A percentile compares a stretch with the other conserved stretches of the same genome.
Conservation (phyloP, 2,329 filamentous ascomycete genomes). For the Monilinia laxa region DNA sequence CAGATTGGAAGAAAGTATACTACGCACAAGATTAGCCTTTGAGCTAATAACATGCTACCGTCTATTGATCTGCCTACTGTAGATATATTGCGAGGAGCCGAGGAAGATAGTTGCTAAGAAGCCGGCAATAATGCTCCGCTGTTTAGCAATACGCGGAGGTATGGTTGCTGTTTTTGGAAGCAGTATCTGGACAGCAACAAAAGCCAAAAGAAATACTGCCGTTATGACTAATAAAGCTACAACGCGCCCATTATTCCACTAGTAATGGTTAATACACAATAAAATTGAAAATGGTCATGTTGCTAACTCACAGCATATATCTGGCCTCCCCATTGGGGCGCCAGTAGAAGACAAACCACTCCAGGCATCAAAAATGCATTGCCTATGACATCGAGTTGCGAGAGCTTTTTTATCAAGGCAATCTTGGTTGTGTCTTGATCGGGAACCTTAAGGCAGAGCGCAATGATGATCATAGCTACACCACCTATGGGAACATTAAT, state of each 20-base stretch:
- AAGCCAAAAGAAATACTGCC: slow-evolving; percentile 36
- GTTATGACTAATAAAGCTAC: slow-evolving; percentile 40
- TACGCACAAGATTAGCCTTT: neutral
- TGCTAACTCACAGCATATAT: slow-evolving; percentile 35
- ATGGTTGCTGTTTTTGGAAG: slow-evolving; percentile 36
- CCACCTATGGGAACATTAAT: slow-evolving; percentile 4
- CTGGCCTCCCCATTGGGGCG: slow-evolving; percentile 42
- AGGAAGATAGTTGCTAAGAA: slow-evolving; percentile 28
- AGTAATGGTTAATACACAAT: slow-evolving; percentile 2
- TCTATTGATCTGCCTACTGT: neutral
- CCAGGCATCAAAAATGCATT: slow-evolving; percentile 10
- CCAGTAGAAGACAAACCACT: slow-evolving; percentile 39
- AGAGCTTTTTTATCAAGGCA: slow-evolving; percentile 1
- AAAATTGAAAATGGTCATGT: neutral
- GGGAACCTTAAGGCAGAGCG: slow-evolving; percentile 8
- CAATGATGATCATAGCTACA: neutral
- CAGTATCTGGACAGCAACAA: slow-evolving; percentile 38
- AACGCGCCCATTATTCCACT: slow-evolving; percentile 32
- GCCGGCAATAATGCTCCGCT: slow-evolving; percentile 35
- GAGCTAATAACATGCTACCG: neutral
- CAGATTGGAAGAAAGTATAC: slow-evolving; percentile 48
- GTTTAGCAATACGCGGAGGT: slow-evolving; percentile 41
- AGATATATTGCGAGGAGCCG: neutral
- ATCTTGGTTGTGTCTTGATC: slow-evolving; percentile 4
- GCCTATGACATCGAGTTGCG: slow-evolving; percentile 9